Percentiles rank a stretch among this genome's conserved stretches.
These are phyloP conservation scores for Tephrocybe sp. DNA, from an alignment of 768 basidiomycete genomes.

Conservation along the genomic window DNA sequence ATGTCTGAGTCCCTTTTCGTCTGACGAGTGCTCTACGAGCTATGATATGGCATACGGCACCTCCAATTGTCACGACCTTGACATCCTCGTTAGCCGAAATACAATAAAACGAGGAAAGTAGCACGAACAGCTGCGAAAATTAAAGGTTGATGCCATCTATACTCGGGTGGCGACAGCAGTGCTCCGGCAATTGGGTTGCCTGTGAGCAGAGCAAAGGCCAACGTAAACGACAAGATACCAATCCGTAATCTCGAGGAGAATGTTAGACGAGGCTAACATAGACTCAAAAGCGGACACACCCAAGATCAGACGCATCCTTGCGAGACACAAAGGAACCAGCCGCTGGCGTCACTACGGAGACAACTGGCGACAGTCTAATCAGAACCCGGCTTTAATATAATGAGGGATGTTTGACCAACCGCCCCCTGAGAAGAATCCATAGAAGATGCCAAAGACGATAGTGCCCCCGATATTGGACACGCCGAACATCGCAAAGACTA, in stretches of 20 bases:
- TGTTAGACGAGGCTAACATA: neutral
- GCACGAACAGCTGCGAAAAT: constrained; percentile 43
- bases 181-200: constrained; percentile 57
- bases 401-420: constrained; percentile 29
- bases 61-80: constrained; percentile 34
- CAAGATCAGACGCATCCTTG: constrained; percentile 43
- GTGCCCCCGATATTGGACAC: constrained; percentile 41
- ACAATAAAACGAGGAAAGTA: neutral
- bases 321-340: constrained; percentile 38
- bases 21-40: constrained; percentile 31
- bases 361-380: constrained; percentile 26
- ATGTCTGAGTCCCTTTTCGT: constrained; percentile 25
- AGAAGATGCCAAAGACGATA: constrained; percentile 44
- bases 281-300: constrained; percentile 26
- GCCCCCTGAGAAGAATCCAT: constrained; percentile 58
- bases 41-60: constrained; percentile 29
- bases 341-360: constrained; percentile 40
- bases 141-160: constrained; percentile 41
- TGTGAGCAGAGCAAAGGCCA: constrained; percentile 44
- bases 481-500: constrained; percentile 54
- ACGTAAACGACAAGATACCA: constrained; percentile 42
- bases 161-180: constrained; percentile 36
- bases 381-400: neutral
- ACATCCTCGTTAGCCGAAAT: neutral
- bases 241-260: constrained; percentile 38